Evolutionary conservation across 495 filamentous ascomycete species (phyloP).

Genomic region (Viridothelium virens): DNA sequence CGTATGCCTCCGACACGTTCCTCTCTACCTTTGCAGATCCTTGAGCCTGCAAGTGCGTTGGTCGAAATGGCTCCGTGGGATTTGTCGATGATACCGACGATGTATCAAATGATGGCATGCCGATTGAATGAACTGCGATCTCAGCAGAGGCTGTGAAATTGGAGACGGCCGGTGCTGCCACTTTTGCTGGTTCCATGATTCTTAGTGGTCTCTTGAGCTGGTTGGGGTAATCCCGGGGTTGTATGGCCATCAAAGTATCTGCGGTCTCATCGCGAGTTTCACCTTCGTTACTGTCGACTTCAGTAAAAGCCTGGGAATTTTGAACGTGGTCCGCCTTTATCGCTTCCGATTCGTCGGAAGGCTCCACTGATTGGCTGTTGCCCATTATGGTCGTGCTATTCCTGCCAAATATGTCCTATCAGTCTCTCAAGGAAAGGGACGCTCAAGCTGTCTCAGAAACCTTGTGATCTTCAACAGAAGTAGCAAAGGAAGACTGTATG

Average conservation of each 20-base stretch:
- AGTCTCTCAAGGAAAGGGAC: neutral
- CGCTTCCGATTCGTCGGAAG: neutral
- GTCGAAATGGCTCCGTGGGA: neutral
- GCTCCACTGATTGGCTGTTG: neutral
- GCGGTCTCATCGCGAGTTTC: neutral
- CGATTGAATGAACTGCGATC: neutral
- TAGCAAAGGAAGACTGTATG: too few species aligned
- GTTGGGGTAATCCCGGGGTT: neutral
- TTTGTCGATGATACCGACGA: neutral
- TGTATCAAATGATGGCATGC: neutral
- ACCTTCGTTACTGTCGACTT: neutral
- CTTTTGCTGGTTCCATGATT: neutral
- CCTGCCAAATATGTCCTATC: neutral
- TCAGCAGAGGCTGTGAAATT: conserved; percentile 1
- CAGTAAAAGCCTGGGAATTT: neutral
- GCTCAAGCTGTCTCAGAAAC: neutral
- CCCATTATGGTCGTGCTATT: neutral
- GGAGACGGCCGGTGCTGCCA: neutral
- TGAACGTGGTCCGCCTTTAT: neutral
- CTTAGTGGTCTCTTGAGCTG: neutral
- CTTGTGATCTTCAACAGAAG: neutral
- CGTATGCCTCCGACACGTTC: neutral
- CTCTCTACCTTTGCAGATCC: neutral
- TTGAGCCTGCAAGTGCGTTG: neutral
- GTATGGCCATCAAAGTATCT: neutral